These are phyloP conservation scores for Solanum ossicruentum DNA, from an alignment of 257 asterid species.

Conservation along the genomic window DNA sequence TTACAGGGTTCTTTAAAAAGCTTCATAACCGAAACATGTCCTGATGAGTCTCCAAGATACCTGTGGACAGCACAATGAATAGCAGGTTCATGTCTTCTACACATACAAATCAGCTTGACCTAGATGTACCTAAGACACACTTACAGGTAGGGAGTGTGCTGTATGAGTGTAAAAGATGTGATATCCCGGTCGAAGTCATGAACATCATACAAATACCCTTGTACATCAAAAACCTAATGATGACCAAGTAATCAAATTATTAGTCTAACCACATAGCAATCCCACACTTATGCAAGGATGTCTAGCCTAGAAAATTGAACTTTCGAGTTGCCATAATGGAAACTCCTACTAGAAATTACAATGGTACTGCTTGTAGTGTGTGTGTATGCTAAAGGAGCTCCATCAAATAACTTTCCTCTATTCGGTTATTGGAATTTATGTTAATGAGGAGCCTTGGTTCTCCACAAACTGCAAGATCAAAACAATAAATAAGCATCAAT, in stretches of 20 bases:
- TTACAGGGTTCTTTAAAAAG: conserved; percentile 26
- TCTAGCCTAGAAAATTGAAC: not conserved
- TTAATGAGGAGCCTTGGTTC: conserved; percentile 64
- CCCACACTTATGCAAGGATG: not conserved
- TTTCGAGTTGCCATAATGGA: not conserved
- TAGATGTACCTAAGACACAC: not conserved
- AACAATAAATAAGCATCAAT: conserved; percentile 1
- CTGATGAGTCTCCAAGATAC: conserved; percentile 65
- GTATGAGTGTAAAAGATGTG: conserved; percentile 46
- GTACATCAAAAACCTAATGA: conserved; percentile 75
- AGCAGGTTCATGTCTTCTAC: not conserved
- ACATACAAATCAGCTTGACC: not conserved
- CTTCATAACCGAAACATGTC: conserved; percentile 59
- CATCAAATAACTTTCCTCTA: conserved; percentile 49
- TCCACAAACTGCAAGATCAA: conserved; percentile 54
- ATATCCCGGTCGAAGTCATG: conserved; percentile 53
- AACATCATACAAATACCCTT: conserved; percentile 33
- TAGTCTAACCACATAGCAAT: not conserved
- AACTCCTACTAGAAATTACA: not conserved
- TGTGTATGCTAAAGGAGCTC: not conserved
- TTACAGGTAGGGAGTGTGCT: conserved; percentile 60
- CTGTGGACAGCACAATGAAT: conserved; percentile 27
- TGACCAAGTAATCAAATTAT: not conserved
- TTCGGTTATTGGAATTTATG: conserved; percentile 51
- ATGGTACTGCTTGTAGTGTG: not conserved